These are phyloP conservation scores for Immersiporthe knoxdaviesiana DNA, from an alignment of 2,329 filamentous ascomycete genomes.

Conservation along the genomic window DNA sequence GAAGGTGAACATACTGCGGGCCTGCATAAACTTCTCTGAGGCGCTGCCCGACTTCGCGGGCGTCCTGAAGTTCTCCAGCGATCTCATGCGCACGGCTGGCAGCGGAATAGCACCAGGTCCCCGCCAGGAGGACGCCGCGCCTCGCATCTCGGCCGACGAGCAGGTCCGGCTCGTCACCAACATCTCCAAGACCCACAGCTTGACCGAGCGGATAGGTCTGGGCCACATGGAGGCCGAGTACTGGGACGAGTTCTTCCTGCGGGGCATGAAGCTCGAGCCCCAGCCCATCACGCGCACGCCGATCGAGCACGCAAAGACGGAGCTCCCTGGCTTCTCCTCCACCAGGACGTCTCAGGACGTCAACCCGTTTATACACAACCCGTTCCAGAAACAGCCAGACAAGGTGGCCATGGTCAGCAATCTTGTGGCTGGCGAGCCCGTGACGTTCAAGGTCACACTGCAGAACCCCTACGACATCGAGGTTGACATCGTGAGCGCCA, in stretches of 20 bases:
- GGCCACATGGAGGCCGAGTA: constrained; percentile 77
- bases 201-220: constrained; percentile 76
- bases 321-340: constrained; percentile 54
- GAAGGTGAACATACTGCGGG: constrained; percentile 84
- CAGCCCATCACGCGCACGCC: constrained; percentile 62
- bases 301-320: constrained; percentile 64
- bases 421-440: constrained; percentile 77
- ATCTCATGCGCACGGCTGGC: constrained; percentile 80
- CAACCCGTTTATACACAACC: constrained; percentile 94
- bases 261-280: constrained; percentile 72
- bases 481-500: constrained; percentile 82
- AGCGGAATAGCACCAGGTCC: constrained; percentile 76
- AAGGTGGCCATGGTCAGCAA: constrained; percentile 66
- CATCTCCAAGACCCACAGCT: constrained; percentile 78
- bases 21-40: constrained; percentile 93
- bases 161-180: constrained; percentile 84
- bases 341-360: constrained; percentile 61
- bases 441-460: constrained; percentile 78
- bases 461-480: constrained; percentile 97
- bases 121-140: constrained; percentile 69
- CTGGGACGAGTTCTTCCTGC: constrained; percentile 94
- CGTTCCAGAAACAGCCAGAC: constrained; percentile 73
- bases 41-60: constrained; percentile 89
- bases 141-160: constrained; percentile 77
- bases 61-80: constrained; percentile 84